These are phyloP conservation scores for Candida frijolesensis DNA, from an alignment of 1,139 yeast species.

Conservation along the genomic window DNA sequence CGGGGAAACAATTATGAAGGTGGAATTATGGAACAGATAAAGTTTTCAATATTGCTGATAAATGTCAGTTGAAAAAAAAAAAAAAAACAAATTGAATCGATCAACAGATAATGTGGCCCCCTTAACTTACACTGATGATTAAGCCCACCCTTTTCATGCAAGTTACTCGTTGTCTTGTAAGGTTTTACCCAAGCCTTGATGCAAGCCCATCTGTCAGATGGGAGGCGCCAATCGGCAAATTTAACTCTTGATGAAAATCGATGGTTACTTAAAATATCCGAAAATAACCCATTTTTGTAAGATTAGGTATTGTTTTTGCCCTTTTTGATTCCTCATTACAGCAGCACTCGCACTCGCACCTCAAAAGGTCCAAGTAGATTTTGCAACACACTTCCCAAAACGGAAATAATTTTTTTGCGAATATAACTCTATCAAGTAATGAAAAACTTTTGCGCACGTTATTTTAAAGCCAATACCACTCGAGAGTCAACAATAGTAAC, in stretches of 20 bases:
- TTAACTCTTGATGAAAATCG: too few relatives aligned
- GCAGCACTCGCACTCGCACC: not conserved
- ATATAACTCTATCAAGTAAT: slow-evolving; percentile 6
- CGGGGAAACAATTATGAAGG: too few relatives aligned
- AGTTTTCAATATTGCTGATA: too few relatives aligned
- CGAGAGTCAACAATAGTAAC: not conserved
- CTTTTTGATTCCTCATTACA: too few relatives aligned
- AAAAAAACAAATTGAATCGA: not conserved
- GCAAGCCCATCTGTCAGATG: too few relatives aligned
- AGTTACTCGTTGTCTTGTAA: too few relatives aligned
- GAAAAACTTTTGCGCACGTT: not conserved
- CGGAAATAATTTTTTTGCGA: not conserved
- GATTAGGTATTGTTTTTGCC: not conserved
- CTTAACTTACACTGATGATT: too few relatives aligned
- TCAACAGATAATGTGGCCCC: too few relatives aligned
- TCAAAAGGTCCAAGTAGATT: not conserved
- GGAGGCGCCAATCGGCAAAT: too few relatives aligned
- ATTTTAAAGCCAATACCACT: not conserved
- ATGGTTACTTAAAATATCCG: not conserved
- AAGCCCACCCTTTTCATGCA: too few relatives aligned
- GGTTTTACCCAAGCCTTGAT: too few relatives aligned
- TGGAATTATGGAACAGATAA: too few relatives aligned
- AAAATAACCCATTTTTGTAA: not conserved
- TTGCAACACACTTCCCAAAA: slow-evolving; percentile 5
- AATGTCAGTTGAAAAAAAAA: not conserved